Evolutionary conservation across 2,329 filamentous ascomycete genomes (phyloP).

Genomic region (Periconia macrospinosa): DNA sequence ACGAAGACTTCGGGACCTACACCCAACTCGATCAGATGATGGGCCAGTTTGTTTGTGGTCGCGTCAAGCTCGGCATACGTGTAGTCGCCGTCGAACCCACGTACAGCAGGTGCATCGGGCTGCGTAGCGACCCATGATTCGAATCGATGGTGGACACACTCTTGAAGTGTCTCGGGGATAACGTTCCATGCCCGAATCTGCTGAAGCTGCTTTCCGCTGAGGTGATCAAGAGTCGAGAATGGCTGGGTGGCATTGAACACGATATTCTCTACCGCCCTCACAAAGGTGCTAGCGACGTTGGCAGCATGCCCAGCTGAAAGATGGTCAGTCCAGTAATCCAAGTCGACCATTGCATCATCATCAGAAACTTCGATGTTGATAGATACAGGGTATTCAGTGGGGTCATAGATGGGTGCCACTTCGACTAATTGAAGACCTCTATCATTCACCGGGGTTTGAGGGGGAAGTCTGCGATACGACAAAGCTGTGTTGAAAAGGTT

Average conservation of each 20-base stretch:
- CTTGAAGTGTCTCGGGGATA: constrained; percentile 32
- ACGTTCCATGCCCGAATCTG: constrained; percentile 34
- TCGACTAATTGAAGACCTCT: constrained; percentile 43
- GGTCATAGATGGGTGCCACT: constrained; percentile 44
- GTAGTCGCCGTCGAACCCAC: constrained; percentile 36
- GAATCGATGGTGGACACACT: constrained; percentile 36
- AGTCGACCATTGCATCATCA: constrained; percentile 29
- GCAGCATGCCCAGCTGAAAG: constrained; percentile 33
- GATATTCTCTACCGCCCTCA: constrained; percentile 38
- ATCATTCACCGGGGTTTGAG: constrained; percentile 22
- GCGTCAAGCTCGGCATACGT: constrained; percentile 35
- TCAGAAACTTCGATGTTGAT: constrained; percentile 53
- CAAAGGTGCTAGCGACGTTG: constrained; percentile 36
- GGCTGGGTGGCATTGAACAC: constrained; percentile 37
- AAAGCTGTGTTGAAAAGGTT: constrained; percentile 53
- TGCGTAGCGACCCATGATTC: constrained; percentile 22
- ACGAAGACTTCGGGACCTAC: constrained; percentile 37
- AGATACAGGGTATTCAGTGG: constrained; percentile 52
- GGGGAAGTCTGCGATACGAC: constrained; percentile 50
- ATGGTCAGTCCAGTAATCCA: constrained; percentile 39
- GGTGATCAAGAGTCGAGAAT: constrained; percentile 38
- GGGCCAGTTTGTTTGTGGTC: constrained; percentile 28
- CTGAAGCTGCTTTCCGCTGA: constrained; percentile 42
- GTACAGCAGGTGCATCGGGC: constrained; percentile 33
- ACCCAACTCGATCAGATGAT: constrained; percentile 32